phyloP scores from a whole-genome alignment of 2,329 filamentous ascomycete genomes.

The Aspergillus ustus region DNA sequence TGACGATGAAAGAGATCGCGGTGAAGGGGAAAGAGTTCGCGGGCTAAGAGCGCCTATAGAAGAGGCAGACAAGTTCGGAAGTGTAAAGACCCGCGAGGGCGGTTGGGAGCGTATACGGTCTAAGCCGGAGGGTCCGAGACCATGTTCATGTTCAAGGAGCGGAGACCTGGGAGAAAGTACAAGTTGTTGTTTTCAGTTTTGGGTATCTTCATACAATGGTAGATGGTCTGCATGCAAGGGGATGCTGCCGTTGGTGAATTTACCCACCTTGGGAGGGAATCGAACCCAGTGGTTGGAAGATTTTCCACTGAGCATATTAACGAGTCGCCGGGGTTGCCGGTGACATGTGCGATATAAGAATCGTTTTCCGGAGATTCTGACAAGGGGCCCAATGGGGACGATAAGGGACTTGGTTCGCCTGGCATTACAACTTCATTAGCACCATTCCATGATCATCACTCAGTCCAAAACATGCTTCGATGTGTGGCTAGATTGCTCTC shows the following conservation, averaged over 20 bases:
- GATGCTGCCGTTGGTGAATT: conserved; percentile 15
- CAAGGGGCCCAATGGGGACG: conserved; percentile 42
- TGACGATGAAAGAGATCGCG: conserved; percentile 64
- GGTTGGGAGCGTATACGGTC: conserved; percentile 90
- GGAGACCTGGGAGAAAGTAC: conserved; percentile 65
- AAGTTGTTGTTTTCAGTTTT: conserved; percentile 22
- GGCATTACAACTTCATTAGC: conserved; percentile 23
- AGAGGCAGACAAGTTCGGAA: conserved; percentile 66
- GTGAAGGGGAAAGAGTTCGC: conserved; percentile 73
- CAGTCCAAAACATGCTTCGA: conserved; percentile 15
- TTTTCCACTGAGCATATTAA: conserved; percentile 79
- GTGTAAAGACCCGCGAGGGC: conserved; percentile 66
- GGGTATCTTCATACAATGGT: conserved; percentile 12
- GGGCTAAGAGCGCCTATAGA: conserved; percentile 64
- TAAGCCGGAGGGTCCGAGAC: conserved; percentile 81
- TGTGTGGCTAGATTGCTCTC: conserved; percentile 16
- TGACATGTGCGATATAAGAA: conserved; percentile 52
- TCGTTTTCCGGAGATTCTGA: conserved; percentile 42
- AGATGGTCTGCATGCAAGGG: conserved; percentile 25
- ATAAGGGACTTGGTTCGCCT: conserved; percentile 47
- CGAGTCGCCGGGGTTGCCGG: conserved; percentile 58
- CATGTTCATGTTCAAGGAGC: conserved; percentile 87
- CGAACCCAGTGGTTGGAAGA: conserved; percentile 65
- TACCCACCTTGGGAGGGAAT: conserved; percentile 74
- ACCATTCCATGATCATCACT: conserved; percentile 1